Conservation (phyloP, 2,329 filamentous ascomycete genomes). For the Cordyceps cicadae region DNA sequence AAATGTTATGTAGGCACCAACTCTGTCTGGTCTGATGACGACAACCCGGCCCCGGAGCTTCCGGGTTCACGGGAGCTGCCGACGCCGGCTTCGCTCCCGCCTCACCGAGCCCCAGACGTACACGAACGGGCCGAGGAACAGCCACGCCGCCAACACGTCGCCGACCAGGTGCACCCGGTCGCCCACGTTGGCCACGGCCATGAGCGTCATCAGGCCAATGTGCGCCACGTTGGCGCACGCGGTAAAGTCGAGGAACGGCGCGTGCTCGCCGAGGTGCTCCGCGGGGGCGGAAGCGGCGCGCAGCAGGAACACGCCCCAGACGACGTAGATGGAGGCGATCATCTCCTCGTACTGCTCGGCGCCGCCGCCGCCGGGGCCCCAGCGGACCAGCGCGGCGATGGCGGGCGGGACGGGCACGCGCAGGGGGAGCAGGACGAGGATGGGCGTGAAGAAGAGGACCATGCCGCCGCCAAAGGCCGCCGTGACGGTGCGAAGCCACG, state of each 20-base stretch:
- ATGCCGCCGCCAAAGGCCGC: background rate
- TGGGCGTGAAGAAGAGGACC: background rate
- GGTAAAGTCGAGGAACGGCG: slow-evolving; percentile 1
- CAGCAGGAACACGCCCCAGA: background rate
- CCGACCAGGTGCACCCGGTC: slow-evolving; percentile 4
- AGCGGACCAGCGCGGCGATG: background rate
- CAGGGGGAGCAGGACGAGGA: background rate
- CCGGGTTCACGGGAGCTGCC: too few relatives aligned
- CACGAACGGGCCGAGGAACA: background rate
- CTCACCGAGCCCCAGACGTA: background rate
- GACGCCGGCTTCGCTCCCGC: background rate
- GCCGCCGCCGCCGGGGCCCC: slow-evolving; percentile 8
- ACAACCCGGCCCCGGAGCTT: background rate
- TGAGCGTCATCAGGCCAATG: slow-evolving; percentile 4
- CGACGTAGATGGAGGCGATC: background rate
- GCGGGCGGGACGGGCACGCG: background rate
- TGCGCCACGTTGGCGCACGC: background rate
- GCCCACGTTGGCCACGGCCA: background rate
- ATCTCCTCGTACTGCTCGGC: slow-evolving; percentile 10
- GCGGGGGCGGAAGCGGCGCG: background rate
- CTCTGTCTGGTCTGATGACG: background rate
- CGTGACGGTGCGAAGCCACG: background rate
- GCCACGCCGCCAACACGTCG: background rate
- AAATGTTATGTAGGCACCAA: too few relatives aligned
- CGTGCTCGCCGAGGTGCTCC: background rate